Conservation (phyloP, 1,284 basidiomycete species). For the Ganoderma leucocontextum region DNA sequence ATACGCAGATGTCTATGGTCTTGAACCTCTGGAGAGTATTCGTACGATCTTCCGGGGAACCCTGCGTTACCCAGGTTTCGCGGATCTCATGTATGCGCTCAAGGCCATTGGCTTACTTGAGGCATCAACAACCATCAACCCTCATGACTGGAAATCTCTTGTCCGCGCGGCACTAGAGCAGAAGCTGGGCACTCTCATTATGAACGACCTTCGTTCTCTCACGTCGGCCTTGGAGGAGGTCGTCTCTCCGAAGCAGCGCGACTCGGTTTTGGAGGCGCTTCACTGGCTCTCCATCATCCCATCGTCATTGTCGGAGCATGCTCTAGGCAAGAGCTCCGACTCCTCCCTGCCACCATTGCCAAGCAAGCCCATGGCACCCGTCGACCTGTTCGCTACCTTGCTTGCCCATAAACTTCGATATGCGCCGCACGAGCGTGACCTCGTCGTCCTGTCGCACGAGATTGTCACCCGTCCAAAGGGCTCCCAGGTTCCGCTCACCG, state of each 20-base stretch:
- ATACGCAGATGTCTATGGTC: constrained; percentile 79
- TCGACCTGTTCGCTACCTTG: constrained; percentile 83
- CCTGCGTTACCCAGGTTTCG: constrained; percentile 91
- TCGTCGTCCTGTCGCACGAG: constrained; percentile 90
- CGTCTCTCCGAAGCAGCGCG: constrained; percentile 45
- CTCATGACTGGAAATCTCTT: constrained; percentile 56
- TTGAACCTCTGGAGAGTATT: constrained; percentile 58
- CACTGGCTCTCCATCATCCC: constrained; percentile 63
- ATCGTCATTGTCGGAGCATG: constrained; percentile 23
- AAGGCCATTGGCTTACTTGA: constrained; percentile 79
- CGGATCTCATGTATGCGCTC: constrained; percentile 79
- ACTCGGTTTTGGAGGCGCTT: constrained; percentile 59
- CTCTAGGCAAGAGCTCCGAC: constrained; percentile 11
- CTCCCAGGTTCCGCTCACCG: constrained; percentile 9
- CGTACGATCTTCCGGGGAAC: constrained; percentile 88
- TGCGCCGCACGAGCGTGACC: constrained; percentile 78
- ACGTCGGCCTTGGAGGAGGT: constrained; percentile 50
- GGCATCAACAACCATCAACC: constrained; percentile 45
- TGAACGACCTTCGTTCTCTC: constrained; percentile 45
- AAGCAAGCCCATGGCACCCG: constrained; percentile 57
- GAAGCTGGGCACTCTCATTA: constrained; percentile 40
- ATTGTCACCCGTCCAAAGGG: constrained; percentile 57
- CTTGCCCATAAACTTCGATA: constrained; percentile 84
- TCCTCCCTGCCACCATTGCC: constrained; percentile 55
- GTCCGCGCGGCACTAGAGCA: constrained; percentile 47